phyloP scores from a whole-genome alignment of 2,329 filamentous ascomycete genomes.

The Cladosporium sp. region DNA sequence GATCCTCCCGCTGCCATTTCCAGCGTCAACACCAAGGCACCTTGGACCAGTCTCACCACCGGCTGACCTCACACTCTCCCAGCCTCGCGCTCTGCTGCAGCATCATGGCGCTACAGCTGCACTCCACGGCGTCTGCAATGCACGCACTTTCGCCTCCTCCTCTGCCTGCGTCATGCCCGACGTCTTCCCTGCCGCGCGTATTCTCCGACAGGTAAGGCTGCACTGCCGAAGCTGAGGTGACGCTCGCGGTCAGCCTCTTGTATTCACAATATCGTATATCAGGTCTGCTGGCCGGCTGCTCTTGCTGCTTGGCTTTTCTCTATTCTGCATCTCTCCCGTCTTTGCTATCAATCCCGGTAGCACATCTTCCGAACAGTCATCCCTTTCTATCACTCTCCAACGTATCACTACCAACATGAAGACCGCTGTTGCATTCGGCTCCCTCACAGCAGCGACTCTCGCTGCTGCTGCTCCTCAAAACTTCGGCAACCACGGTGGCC shows the following conservation, averaged over 20 bases:
- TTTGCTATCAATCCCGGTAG: conserved; percentile 9
- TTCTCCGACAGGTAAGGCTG: conserved; percentile 11
- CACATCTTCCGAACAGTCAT: conserved; percentile 5
- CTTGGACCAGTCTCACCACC: too few species aligned
- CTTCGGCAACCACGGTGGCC: conserved; percentile 2
- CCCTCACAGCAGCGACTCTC: conserved; percentile 8
- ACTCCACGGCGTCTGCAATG: neutral
- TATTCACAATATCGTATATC: neutral
- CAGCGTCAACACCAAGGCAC: too few species aligned
- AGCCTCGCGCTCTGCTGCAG: neutral
- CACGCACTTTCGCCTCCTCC: neutral
- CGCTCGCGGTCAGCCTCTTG: conserved; percentile 5
- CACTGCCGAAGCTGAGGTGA: neutral
- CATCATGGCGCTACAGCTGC: neutral
- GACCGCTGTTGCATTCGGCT: conserved; percentile 6
- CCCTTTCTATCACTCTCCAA: neutral
- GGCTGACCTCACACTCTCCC: neutral
- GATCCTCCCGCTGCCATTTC: neutral
- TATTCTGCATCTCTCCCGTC: neutral
- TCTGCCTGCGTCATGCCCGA: neutral
- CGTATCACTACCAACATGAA: conserved; percentile 1
- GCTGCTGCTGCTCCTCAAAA: conserved; percentile 12
- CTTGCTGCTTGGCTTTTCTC: neutral
- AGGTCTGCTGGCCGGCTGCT: neutral
- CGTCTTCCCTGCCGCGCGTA: conserved; percentile 12